Conservation (phyloP, 2,329 filamentous ascomycete species). For the Penicillium sp. region DNA sequence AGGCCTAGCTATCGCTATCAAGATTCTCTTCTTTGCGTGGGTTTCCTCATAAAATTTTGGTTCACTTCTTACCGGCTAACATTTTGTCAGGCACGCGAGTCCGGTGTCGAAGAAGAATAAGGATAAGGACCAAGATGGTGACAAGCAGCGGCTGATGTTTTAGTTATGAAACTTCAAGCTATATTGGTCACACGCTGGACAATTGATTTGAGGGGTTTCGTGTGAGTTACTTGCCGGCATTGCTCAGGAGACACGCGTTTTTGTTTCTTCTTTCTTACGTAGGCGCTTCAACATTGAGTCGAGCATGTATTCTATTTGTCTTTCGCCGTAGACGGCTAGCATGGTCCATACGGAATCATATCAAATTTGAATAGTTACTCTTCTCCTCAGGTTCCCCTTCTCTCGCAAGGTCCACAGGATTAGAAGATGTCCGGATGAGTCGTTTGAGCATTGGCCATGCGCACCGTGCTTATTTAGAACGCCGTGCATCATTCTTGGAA, state of each 20-base stretch:
- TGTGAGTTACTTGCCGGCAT: constrained; percentile 14
- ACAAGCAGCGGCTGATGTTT: constrained; percentile 39
- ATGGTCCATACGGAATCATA: constrained; percentile 14
- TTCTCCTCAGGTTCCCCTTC: too few species aligned
- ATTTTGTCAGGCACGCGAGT: constrained; percentile 61
- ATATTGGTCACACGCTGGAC: constrained; percentile 4
- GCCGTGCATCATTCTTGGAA: too few species aligned
- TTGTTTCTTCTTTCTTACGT: constrained; percentile 9
- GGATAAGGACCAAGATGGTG: constrained; percentile 34
- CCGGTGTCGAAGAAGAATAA: constrained; percentile 55
- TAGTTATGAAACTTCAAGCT: constrained; percentile 18
- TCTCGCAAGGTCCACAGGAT: too few species aligned
- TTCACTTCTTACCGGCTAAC: constrained; percentile 18
- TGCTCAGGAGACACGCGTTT: constrained; percentile 29
- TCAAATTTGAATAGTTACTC: constrained; percentile 5
- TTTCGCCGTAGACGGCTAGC: constrained; percentile 13
- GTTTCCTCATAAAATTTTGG: constrained; percentile 30
- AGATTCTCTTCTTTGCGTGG: constrained; percentile 90
- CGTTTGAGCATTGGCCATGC: too few species aligned
- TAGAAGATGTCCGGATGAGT: too few species aligned
- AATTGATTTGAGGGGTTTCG: background rate
- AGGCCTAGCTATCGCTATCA: constrained; percentile 90
- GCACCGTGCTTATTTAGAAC: too few species aligned
- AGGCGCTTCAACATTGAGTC: constrained; percentile 11
- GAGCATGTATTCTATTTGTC: constrained; percentile 25